Percentiles rank a stretch among this genome's conserved stretches.
phyloP scores from a whole-genome alignment of 768 basidiomycete species.

The Russula dissimulans region DNA sequence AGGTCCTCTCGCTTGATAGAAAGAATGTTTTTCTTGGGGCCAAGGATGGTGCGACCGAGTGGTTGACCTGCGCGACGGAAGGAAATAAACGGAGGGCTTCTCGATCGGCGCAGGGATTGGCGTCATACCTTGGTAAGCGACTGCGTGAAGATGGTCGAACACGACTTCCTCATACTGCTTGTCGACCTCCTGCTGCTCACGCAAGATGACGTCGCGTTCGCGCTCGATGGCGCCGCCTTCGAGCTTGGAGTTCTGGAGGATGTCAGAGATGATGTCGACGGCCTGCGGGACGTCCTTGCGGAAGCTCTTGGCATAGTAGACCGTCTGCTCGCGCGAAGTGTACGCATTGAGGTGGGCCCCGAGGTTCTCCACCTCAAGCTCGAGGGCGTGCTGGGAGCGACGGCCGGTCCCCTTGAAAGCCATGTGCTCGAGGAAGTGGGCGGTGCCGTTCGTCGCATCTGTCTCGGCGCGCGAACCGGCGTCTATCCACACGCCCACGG shows the following conservation, averaged over 20 bases:
- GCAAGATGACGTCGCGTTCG: constrained; percentile 91
- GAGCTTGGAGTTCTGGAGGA: constrained; percentile 93
- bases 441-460: constrained; percentile 88
- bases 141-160: constrained; percentile 94
- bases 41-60: constrained; percentile 94
- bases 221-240: constrained; percentile 82
- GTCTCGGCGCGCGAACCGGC: constrained; percentile 97
- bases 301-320: constrained; percentile 99
- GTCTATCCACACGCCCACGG: constrained; percentile 99
- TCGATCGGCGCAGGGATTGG: neutral
- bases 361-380: constrained; percentile 96
- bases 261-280: constrained; percentile 97
- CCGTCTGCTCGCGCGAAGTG: constrained; percentile 97
- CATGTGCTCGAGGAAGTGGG: constrained; percentile 99
- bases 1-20: constrained; percentile 92
- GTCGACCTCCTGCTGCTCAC: constrained; percentile 98
- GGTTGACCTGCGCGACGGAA: constrained; percentile 61
- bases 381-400: constrained; percentile 81
- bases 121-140: constrained; percentile 87
- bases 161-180: constrained; percentile 98
- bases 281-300: constrained; percentile 83
- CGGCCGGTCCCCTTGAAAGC: constrained; percentile 93
- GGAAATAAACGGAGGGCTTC: constrained; percentile 7
- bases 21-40: constrained; percentile 90
- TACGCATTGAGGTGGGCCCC: constrained; percentile 97